phyloP scores from a whole-genome alignment of 768 basidiomycete species.

The Udeniomyces megalosporus region DNA sequence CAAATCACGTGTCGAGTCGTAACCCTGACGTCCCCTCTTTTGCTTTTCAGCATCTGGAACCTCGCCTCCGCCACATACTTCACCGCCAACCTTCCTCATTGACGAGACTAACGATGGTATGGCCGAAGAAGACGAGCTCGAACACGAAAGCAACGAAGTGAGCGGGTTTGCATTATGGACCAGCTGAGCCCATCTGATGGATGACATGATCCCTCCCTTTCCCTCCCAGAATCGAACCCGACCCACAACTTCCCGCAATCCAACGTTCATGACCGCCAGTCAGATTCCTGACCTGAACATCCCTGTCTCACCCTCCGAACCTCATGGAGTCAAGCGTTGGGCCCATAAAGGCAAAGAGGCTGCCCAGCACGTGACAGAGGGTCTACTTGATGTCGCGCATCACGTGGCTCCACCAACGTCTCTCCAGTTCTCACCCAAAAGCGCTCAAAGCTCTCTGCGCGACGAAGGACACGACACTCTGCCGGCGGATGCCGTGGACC shows the following conservation, averaged over 20 bases:
- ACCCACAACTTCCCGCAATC: no score
- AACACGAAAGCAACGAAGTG: no score
- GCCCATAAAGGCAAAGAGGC: constrained; percentile 12
- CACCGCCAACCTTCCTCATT: constrained; percentile 1
- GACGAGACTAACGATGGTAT: not conserved
- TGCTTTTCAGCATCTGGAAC: no score
- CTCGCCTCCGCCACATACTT: not conserved
- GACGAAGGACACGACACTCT: constrained; percentile 18
- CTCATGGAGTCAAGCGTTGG: not conserved
- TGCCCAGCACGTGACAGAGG: not conserved
- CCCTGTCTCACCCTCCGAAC: no score
- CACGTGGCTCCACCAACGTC: constrained; percentile 17
- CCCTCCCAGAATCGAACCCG: no score
- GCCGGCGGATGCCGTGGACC: constrained; percentile 59
- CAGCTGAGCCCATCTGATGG: no score
- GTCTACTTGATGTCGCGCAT: not conserved
- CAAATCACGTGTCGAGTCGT: not conserved
- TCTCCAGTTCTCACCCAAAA: constrained; percentile 22
- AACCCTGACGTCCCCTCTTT: not conserved
- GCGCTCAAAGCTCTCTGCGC: constrained; percentile 19
- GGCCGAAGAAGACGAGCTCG: not conserved
- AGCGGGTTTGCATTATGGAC: no score
- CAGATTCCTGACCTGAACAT: no score
- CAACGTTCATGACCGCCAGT: no score
- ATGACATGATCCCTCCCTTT: no score